These are phyloP conservation scores for Lactifluus rugatus DNA, from an alignment of 768 basidiomycete genomes.

Conservation along the genomic window DNA sequence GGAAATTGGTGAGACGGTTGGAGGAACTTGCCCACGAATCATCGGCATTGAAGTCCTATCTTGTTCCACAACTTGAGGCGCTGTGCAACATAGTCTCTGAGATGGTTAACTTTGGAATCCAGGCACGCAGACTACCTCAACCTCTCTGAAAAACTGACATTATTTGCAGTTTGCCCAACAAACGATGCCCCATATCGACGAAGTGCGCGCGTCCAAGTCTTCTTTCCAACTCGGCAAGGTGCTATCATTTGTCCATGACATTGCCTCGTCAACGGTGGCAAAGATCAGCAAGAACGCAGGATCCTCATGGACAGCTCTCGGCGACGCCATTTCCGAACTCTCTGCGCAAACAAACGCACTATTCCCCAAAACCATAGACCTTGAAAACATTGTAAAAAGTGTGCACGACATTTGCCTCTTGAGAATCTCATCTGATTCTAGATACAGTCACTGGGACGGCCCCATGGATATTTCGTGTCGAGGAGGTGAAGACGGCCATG, in stretches of 20 bases:
- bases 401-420: constrained; percentile 23
- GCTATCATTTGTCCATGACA: constrained; percentile 62
- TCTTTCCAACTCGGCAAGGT: constrained; percentile 69
- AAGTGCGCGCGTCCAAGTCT: constrained; percentile 67
- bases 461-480: constrained; percentile 79
- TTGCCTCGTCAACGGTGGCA: constrained; percentile 58
- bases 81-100: constrained; percentile 68
- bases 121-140: constrained; percentile 38
- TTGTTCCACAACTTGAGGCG: constrained; percentile 63
- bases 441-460: constrained; percentile 55
- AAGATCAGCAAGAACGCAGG: constrained; percentile 56
- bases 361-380: constrained; percentile 61
- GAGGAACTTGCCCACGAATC: constrained; percentile 71
- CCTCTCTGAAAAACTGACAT: background rate
- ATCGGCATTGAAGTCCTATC: constrained; percentile 57
- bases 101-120: constrained; percentile 85
- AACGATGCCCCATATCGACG: constrained; percentile 77
- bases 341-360: constrained; percentile 61
- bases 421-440: background rate
- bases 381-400: constrained; percentile 76
- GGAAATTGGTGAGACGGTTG: constrained; percentile 80
- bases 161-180: constrained; percentile 72
- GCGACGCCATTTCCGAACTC: constrained; percentile 57
- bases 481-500: constrained; percentile 71
- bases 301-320: constrained; percentile 71